Conservation (phyloP, 352 stramenopile species). For the Thalassiosira hispida region DNA sequence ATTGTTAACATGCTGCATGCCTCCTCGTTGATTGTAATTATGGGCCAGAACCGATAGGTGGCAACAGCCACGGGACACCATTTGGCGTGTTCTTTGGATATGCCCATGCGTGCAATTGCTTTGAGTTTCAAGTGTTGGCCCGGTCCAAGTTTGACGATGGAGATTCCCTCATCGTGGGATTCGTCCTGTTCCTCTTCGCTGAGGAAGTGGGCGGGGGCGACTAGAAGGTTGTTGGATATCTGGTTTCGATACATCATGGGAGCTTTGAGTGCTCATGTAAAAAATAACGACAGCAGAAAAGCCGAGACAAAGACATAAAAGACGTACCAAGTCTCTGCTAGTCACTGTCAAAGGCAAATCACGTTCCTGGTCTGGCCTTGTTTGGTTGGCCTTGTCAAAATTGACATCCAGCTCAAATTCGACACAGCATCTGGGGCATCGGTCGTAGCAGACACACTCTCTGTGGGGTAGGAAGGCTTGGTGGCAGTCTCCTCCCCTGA, state of each 20-base stretch:
- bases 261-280: not conserved
- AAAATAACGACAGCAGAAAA: not conserved
- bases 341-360: conserved; percentile 83
- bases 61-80: conserved; percentile 95
- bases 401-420: conserved; percentile 95
- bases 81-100: conserved; percentile 97
- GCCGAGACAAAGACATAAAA: conserved; percentile 1
- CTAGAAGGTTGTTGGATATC: conserved; percentile 72
- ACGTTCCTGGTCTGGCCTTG: conserved; percentile 63
- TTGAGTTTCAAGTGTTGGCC: conserved; percentile 94
- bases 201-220: conserved; percentile 82
- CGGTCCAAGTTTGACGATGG: conserved; percentile 95
- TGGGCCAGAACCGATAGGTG: conserved; percentile 90
- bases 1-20: conserved; percentile 82
- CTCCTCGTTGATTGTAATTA: conserved; percentile 90
- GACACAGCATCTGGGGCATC: conserved; percentile 95
- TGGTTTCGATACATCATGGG: conserved; percentile 22
- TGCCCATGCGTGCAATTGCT: conserved; percentile 93
- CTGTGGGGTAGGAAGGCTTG: conserved; percentile 75
- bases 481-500: conserved; percentile 73
- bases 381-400: conserved; percentile 72
- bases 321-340: conserved; percentile 70
- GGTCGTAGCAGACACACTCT: conserved; percentile 89
- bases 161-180: conserved; percentile 94
- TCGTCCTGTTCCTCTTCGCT: conserved; percentile 88